phyloP scores from a whole-genome alignment of 2,329 filamentous ascomycete genomes.

The Fusarium mangiferae region DNA sequence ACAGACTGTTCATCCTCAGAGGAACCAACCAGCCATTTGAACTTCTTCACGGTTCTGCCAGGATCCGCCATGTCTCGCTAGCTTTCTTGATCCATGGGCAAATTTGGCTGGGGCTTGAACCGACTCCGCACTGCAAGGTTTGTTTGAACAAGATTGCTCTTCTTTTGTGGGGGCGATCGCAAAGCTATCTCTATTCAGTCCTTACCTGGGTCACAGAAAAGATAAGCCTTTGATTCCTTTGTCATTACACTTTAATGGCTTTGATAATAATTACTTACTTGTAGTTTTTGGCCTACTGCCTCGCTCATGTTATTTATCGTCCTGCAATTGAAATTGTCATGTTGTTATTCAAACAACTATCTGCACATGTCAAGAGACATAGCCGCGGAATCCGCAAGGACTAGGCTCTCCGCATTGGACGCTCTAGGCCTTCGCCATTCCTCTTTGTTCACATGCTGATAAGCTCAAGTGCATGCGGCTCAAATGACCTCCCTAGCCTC shows the following conservation, averaged over 20 bases:
- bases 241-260: neutral
- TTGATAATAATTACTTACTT: neutral
- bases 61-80: constrained; percentile 27
- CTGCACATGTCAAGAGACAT: neutral
- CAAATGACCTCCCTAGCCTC: neutral
- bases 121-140: constrained; percentile 20
- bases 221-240: neutral
- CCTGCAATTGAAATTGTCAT: neutral
- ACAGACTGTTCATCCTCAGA: constrained; percentile 18
- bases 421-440: constrained; percentile 25
- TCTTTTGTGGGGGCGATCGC: neutral
- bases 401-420: constrained; percentile 23
- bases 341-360: constrained; percentile 5
- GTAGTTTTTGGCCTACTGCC: neutral
- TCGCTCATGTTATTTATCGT: neutral
- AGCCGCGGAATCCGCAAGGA: constrained; percentile 19
- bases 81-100: constrained; percentile 13
- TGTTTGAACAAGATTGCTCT: constrained; percentile 10
- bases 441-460: constrained; percentile 28
- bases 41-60: constrained; percentile 33
- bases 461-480: constrained; percentile 21
- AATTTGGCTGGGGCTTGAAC: constrained; percentile 9
- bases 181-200: constrained; percentile 6
- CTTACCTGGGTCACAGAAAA: neutral
- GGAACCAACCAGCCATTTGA: constrained; percentile 29